Evolutionary conservation across 2,329 filamentous ascomycete species (phyloP).

Genomic region (Apiospora malaysiana): DNA sequence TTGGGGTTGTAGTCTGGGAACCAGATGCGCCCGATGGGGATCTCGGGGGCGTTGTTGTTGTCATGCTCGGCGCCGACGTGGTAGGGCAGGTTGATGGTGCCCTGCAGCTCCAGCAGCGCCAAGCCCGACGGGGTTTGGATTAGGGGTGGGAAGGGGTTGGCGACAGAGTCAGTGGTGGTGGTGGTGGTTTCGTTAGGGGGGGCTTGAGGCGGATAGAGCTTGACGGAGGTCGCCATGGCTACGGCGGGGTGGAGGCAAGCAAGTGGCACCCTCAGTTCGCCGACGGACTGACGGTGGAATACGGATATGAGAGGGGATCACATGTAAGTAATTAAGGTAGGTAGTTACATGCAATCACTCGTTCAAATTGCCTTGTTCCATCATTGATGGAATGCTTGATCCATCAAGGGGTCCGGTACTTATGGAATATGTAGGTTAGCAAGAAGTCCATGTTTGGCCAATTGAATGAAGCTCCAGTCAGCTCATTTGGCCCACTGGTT

Average conservation of each 20-base stretch:
- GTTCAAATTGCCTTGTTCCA: not conserved
- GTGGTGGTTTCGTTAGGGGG: constrained; percentile 26
- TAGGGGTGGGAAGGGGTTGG: constrained; percentile 74
- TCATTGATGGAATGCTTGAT: too few relatives aligned
- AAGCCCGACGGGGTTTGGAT: constrained; percentile 89
- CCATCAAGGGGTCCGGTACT: not conserved
- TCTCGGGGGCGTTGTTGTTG: constrained; percentile 42
- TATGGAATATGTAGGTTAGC: not conserved
- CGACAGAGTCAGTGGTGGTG: constrained; percentile 23
- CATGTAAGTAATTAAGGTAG: too few relatives aligned
- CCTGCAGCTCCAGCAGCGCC: constrained; percentile 91
- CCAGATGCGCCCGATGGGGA: constrained; percentile 72
- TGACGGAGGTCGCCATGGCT: constrained; percentile 41
- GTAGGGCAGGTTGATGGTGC: constrained; percentile 78
- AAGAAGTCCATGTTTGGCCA: too few relatives aligned
- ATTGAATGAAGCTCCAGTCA: too few relatives aligned
- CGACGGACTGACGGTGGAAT: not conserved
- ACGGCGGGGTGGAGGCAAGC: not conserved
- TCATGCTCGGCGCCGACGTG: constrained; percentile 29
- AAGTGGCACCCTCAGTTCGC: not conserved
- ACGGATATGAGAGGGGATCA: not conserved
- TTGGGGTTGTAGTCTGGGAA: constrained; percentile 76
- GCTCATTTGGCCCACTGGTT: too few relatives aligned
- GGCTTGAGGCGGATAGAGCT: constrained; percentile 47
- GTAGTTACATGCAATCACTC: too few relatives aligned